Evolutionary conservation across 2,329 filamentous ascomycete species (phyloP).

Genomic region (Colletotrichum chlorophyti): DNA sequence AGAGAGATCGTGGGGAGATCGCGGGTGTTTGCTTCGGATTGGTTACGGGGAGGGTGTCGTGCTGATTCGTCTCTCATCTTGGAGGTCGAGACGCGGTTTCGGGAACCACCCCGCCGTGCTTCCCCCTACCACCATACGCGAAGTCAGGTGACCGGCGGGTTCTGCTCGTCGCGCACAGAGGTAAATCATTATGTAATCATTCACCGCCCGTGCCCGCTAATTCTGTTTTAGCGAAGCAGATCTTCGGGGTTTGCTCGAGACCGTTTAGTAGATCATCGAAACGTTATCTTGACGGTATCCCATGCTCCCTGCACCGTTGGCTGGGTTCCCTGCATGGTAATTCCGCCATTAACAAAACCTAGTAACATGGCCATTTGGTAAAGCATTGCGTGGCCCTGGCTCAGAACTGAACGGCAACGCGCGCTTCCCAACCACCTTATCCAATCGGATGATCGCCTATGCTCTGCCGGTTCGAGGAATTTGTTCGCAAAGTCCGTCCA

Average conservation of each 20-base stretch:
- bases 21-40: neutral
- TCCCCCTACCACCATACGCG: slow-evolving; percentile 20
- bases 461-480: too few species aligned
- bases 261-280: slow-evolving; percentile 11
- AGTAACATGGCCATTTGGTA: neutral
- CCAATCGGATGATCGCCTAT: neutral
- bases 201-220: too few species aligned
- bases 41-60: neutral
- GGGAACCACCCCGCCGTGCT: neutral
- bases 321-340: neutral
- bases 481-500: too few species aligned
- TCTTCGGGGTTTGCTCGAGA: neutral
- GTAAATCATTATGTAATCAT: too few species aligned
- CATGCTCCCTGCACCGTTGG: neutral
- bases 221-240: neutral
- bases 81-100: neutral
- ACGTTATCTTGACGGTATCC: slow-evolving; percentile 24
- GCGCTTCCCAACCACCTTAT: too few species aligned
- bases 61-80: neutral
- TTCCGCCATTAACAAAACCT: neutral
- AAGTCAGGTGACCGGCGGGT: slow-evolving; percentile 16
- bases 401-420: slow-evolving; percentile 11
- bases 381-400: slow-evolving; percentile 1
- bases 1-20: neutral
- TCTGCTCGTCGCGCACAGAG: too few species aligned